Evolutionary conservation across 768 basidiomycete species (phyloP), one percentile per base, ranked within the genome.

Genomic region (Dioszegia aurantiaca): DNA sequence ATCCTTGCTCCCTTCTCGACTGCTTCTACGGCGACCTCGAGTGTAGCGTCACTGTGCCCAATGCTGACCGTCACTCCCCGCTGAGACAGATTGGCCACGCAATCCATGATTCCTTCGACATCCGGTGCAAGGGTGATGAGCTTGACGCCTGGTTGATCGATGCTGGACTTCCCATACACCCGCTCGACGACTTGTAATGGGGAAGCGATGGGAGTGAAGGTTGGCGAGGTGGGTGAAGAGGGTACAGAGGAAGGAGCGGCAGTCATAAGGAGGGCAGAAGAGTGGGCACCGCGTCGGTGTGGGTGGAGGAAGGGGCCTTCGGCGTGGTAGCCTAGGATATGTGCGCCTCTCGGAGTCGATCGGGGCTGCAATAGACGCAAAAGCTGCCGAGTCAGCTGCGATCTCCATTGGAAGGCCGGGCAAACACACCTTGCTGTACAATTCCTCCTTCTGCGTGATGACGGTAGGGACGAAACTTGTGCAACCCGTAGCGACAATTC

Each of bases 71-170:
- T 81, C 26, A 91, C 81, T 1, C 89, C 89, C 56, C 84, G 79
- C 63, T 82, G 80, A 42, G 75, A 79, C 49, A 89, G 78, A 58
- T 83, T 82, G 8, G 77, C 73, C 10, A 92, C 81, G 17, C 86
- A 82, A 2, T 82, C 79, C 83, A 89, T 83, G 14, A 92, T 89
- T 8, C 91, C 91, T 21, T 84, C 81, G 28, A 91, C 81, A 74
- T 94, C 91, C 2, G 91, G 91, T 0, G 91, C 91, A 27, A 85
- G 84, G 10, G 91, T 94, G 60, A 94, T 83, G 39, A 92, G 82
- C 58, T 89, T 85, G 53, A 69, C 70, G 26, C 58, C 59, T 28
- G 53, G 44, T 53, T 49, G 56, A 21, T 43, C 88, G 85, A 72
- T 40, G 10, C 56, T 54, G 10, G 45, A 49, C 40, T 55, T 47